Conservation (phyloP, 306 rosid species). For the Vachellia pachyceras region DNA sequence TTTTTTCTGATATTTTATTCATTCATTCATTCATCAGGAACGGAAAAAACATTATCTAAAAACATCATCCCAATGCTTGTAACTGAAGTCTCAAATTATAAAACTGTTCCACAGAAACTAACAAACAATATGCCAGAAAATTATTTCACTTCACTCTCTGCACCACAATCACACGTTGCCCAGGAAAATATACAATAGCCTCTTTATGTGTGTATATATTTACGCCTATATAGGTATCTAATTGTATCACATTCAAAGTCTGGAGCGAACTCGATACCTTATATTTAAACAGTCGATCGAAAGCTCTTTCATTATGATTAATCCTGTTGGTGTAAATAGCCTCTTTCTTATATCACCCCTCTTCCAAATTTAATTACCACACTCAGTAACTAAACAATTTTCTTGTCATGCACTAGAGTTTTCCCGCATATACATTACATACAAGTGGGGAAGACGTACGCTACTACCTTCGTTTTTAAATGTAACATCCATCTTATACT, state of each 20-base stretch:
- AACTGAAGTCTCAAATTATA: constrained; percentile 30
- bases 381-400: not conserved
- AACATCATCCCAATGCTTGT: constrained; percentile 38
- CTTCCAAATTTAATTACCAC: constrained; percentile 16
- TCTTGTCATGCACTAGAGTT: not conserved
- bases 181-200: no score
- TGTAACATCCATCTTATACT: no score
- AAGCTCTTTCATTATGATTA: no score
- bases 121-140: not conserved
- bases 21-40: constrained; percentile 24
- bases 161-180: not conserved
- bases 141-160: not conserved
- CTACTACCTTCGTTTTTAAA: no score
- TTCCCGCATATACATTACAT: no score
- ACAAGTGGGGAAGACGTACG: no score
- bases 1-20: constrained; percentile 28
- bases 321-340: not conserved
- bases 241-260: no score
- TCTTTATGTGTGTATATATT: no score
- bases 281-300: no score
- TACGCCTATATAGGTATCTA: no score
- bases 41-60: constrained; percentile 25
- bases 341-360: not conserved
- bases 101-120: constrained; percentile 14
- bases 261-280: no score